Base-by-base conservation (phyloP, 352 stramenopile genomes). In the Phytopythium ostracodes region DNA sequence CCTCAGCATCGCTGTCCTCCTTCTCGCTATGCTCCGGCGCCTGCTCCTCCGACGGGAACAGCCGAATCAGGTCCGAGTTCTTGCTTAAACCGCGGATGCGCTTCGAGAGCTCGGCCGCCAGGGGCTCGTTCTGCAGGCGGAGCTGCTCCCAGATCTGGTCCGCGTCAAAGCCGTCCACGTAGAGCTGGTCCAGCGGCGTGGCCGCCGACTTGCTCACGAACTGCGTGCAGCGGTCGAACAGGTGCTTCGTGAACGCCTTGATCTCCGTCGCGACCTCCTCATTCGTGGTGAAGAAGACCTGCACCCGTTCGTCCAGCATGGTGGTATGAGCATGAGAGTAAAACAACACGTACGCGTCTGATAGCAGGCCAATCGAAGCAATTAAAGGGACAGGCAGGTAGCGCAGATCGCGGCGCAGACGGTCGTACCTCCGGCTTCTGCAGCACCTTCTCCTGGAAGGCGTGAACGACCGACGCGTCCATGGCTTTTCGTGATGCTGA, bases 101-200 rank as follows among this genome's bases (percentile, higher is more conserved):
- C 73, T 89, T 87, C 56, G 71, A 71, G 51, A 91, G 72, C 67
- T 92, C 81, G 50, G 75, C 70, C 47, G 88, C 68, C 43, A 94
- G 61, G 64, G 85, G 83, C 18, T 67, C 81, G 63, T 94, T 94
- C 65, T 89, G 76, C 59, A 94, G 72, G 42, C 83, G 79, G n/a
- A 94, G 74, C 68, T 94, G 85, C 67, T 92, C 85, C 85, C 85
- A 94, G 47, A 94, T 81, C 70, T 92, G 85, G 63, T 94, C 83
- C 14, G 81, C 80, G 49, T 94, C 81, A 52, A 94, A 94, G 59
- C 79, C 85, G 38, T 92, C 83, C 58, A 94, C 70, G 49, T 92
- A 94, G 7, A 94, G 67, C 67, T 92, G 74, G 36, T 89, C 81
- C 64, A 94, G 70, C 27, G 83, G 69, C 17, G 76, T 79, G 31